A percentile compares a stretch with the other conserved stretches of the same genome.
These are phyloP conservation scores for Syzygium syzygioides DNA, from an alignment of 441 rosid genomes.

Conservation along the genomic window DNA sequence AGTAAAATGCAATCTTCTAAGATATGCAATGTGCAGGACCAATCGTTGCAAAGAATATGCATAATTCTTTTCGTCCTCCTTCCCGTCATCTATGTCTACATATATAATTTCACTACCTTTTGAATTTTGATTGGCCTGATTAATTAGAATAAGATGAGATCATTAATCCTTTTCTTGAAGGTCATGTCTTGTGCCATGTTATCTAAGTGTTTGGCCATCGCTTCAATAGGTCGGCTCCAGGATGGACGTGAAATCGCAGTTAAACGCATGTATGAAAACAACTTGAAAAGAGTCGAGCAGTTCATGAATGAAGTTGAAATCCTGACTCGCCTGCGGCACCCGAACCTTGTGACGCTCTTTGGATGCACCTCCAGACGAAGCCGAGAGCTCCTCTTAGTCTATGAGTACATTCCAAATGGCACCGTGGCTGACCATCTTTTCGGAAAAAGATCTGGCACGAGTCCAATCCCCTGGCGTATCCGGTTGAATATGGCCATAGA, in stretches of 20 bases:
- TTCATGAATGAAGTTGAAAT: constrained; percentile 15
- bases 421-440: constrained; percentile 14
- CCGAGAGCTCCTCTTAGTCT: constrained; percentile 11
- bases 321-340: constrained; percentile 12
- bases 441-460: background rate
- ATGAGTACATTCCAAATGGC: constrained; percentile 12
- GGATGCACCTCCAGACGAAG: constrained; percentile 20
- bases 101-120: background rate
- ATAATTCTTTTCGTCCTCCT: background rate
- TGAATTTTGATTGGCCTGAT: background rate
- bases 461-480: constrained; percentile 1
- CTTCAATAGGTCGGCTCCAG: constrained; percentile 2
- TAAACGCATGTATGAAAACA: constrained; percentile 12
- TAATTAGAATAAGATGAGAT: background rate
- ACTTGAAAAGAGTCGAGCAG: constrained; percentile 15
- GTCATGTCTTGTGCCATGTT: background rate
- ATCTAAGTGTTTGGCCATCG: background rate
- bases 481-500: constrained; percentile 9
- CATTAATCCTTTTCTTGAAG: background rate
- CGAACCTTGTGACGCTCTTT: constrained; percentile 9
- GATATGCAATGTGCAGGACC: background rate
- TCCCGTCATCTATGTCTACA: background rate
- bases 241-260: constrained; percentile 12
- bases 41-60: background rate
- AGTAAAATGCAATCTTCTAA: background rate